Percentiles rank a stretch among this genome's conserved stretches.
These are phyloP conservation scores for Paspalum notatum DNA, from an alignment of 176 grass and related monocot species.

Conservation along the genomic window DNA sequence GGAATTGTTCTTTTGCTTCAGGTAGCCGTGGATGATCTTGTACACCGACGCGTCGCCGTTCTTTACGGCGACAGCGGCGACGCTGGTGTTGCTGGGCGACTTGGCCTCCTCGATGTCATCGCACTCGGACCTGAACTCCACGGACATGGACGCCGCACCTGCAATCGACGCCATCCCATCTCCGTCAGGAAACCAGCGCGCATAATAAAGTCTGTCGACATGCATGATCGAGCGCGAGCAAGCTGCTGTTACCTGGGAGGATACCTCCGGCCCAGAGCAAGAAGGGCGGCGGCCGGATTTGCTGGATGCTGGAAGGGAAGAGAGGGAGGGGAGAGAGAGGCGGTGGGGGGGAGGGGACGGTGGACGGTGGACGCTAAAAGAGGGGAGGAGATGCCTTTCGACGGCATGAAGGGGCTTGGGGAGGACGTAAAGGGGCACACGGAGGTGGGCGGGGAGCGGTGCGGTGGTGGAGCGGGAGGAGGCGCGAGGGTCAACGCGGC, in stretches of 20 bases:
- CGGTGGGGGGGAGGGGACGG: not conserved
- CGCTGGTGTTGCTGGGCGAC: constrained; percentile 57
- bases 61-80: constrained; percentile 51
- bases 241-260: constrained; percentile 28
- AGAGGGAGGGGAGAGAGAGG: not conserved
- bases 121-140: constrained; percentile 61
- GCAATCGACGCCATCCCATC: not conserved
- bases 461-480: constrained; percentile 14
- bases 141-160: constrained; percentile 52
- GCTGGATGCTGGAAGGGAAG: not conserved
- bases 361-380: constrained; percentile 44
- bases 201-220: not conserved
- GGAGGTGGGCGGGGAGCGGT: not conserved
- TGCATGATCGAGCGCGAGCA: not conserved
- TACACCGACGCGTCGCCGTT: constrained; percentile 64
- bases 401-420: constrained; percentile 58
- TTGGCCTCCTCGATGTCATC: constrained; percentile 74
- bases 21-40: constrained; percentile 66
- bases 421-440: constrained; percentile 45
- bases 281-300: not conserved
- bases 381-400: constrained; percentile 53
- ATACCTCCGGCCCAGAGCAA: not conserved
- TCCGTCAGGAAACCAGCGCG: not conserved
- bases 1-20: constrained; percentile 83
- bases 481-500: constrained; percentile 43